Base-by-base conservation (phyloP, 2,329 filamentous ascomycete genomes). In the Colletotrichum tropicicola region DNA sequence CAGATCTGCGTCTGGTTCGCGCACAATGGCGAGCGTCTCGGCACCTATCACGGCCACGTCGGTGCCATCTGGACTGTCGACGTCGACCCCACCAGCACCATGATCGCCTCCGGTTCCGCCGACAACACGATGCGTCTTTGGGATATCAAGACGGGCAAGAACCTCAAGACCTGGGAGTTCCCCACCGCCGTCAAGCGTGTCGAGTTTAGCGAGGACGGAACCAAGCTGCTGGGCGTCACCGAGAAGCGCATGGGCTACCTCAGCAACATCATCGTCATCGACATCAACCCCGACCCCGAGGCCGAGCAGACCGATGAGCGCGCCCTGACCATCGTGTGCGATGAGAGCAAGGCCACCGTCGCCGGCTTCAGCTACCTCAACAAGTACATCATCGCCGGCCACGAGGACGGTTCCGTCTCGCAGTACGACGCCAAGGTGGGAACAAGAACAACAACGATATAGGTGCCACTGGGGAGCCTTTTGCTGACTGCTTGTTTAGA, bases 11-110 rank as follows among this genome's bases (percentile, higher is more conserved):
- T 89, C 70, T 99, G 96, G 96, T 98, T 89, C 83, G 91, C 94
- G 70, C 94, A 97, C 84, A 99, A 99, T 81, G 96, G 96, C 83
- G 96, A 99, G 86, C 92, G 96, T 75, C 88, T 98, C 74, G 96
- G 96, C 75, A 96, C 95, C 73, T 99, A 98, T 85, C 91, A 93
- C 78, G 96, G 96, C 79, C 96, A 99, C 83, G 92, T 97, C 80
- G 96, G 96, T 82, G 95, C 96, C 74, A 92, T 99, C 84, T 99
- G 96, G 96, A 98, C 96, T 68, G 92, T 99, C 80, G 96, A 99
- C 78, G 91, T 97, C 76, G 93, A 97, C 83, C 94, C 95, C 70
- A 94, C 94, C 74, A 92, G 91, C 69, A 93, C 92, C 74, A 89
- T 99, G 76, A 91, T 98, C 77, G 96, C 95, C 76, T 97, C 93